Base-by-base conservation (phyloP, 176 grass and related monocot genomes). In the Metroxylon sagu region DNA sequence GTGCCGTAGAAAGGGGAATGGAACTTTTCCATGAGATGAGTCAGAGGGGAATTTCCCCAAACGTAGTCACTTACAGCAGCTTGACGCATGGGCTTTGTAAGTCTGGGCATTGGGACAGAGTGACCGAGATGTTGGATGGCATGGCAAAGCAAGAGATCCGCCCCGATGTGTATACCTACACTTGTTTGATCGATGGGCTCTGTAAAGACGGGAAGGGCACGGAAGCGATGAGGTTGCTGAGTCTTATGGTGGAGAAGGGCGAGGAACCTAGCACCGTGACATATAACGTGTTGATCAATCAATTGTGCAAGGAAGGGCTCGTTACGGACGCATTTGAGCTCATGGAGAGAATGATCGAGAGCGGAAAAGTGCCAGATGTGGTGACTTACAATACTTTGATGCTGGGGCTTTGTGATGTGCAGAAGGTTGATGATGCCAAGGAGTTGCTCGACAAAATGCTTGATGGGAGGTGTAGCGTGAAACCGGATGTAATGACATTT, bases 61-160 rank as follows among this genome's bases (percentile, higher is more conserved):
- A 84, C 67, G 60, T 76, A 17, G 28, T 76, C 53, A 67, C 54
- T 67, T 82, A 82, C 66, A 81, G 52, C 1, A 82, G 58, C 17
- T 63, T 95, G 67, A 57, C 89, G 2, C 83, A 56, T 2, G 85
- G 74, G 0, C 82, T 84, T 56, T 85, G 75, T 19, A 89, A 86
- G 68, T 57, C 52, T 1, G 85, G 90, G 12, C 69, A 83, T 30
- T 86, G 85, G 68, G 54, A 59, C 6, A 80, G 68, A 1, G 77
- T 57, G 27, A 61, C 50, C 1, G 26, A 30, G 25, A 52, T 61
- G 57, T 10, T 71, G 26, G 18, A 52, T 52, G 16, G 26, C 17
- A 71, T 71, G 69, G 69, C 57, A 1, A 16, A 57, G n/a, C 57
- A 15, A 5, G 69, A 57, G 39, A 52, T 71, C 48, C 39, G n/a